These are phyloP conservation scores for Asterochloris erici DNA, from an alignment of 139 green algal genomes.

Conservation along the genomic window DNA sequence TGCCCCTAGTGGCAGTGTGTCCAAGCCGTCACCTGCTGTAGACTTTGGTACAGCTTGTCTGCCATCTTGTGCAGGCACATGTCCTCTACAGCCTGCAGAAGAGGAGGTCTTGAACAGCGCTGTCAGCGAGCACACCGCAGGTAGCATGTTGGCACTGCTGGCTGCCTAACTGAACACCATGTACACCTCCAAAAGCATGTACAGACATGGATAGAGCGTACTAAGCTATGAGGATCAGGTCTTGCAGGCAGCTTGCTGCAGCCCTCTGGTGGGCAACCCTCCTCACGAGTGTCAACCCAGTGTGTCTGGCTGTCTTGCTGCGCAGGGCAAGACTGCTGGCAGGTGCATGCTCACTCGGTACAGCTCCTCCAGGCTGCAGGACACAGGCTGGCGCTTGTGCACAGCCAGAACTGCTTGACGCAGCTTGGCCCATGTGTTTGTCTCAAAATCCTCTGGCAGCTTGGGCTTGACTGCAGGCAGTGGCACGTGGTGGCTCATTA, in stretches of 20 bases:
- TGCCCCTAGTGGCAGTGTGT: not conserved
- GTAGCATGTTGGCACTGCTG: not conserved
- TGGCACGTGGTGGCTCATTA: no score
- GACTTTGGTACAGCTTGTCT: constrained; percentile 67
- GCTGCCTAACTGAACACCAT: not conserved
- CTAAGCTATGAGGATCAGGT: not conserved
- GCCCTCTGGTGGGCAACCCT: not conserved
- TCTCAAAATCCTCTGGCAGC: constrained; percentile 87
- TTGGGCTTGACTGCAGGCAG: constrained; percentile 68
- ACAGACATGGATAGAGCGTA: not conserved
- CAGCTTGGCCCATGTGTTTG: constrained; percentile 82
- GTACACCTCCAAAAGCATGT: no score
- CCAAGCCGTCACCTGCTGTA: constrained; percentile 53
- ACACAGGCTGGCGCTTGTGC: constrained; percentile 70
- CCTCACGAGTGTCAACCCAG: not conserved
- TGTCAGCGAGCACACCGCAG: not conserved
- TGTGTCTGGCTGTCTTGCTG: not conserved
- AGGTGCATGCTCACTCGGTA: constrained; percentile 61
- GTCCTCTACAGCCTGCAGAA: constrained; percentile 86
- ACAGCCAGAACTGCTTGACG: constrained; percentile 78
- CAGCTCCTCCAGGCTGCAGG: constrained; percentile 85
- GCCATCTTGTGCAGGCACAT: constrained; percentile 92
- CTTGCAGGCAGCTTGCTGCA: not conserved
- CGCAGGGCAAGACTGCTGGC: not conserved
- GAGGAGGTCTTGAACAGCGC: not conserved